Evolutionary conservation across 2,329 filamentous ascomycete species (phyloP), one percentile per base, ranked within the genome.

Genomic region (Phyllosticta citribraziliensis): DNA sequence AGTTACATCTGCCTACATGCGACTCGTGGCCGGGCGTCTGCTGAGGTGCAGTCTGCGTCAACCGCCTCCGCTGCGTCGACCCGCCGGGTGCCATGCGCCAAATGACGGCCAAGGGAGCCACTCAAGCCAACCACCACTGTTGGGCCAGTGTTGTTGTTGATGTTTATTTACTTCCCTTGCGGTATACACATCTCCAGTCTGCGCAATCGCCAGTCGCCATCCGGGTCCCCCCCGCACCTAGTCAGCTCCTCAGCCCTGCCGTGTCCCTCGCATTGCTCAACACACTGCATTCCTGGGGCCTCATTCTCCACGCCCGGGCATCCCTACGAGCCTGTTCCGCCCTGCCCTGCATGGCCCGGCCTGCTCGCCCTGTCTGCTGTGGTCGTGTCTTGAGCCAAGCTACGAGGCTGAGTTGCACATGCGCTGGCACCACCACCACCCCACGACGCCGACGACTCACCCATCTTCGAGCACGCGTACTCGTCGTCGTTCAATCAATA

Each of bases 11-110:
- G 40, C 52, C 53, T 60, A 40, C 53, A 56, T 56, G 58, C 58
- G 53, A 60, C 58, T 33, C 58, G 27, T 30, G 27, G 27, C 27
- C 27, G 27, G 52, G 53, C 58, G 58, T 33, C 58, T 61, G 53
- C 58, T 61, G 58, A 61, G 54, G 58, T 55, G 58, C 58, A 60
- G 58, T 9, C 35, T 60, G 58, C 58, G 52, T 55, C 40, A 40
- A 30, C 25, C 9, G 52, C 22, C 27, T 11, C 33, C n/a, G 33
- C 33, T 12, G 14, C 33, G 9, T 40, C 8, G 5, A 40, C 33
- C 14, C 17, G 33, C 33, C 11, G 33, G 33, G 12, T 40, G 14
- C 33, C 33, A 30, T 30, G 27, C 27, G 27, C 27, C 27, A 30
- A 30, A 22, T 22, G 22, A 22, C 22, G 22, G 22, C 3, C 22